These are phyloP conservation scores for Vachellia pachyceras DNA, from an alignment of 306 rosid genomes.

Conservation along the genomic window DNA sequence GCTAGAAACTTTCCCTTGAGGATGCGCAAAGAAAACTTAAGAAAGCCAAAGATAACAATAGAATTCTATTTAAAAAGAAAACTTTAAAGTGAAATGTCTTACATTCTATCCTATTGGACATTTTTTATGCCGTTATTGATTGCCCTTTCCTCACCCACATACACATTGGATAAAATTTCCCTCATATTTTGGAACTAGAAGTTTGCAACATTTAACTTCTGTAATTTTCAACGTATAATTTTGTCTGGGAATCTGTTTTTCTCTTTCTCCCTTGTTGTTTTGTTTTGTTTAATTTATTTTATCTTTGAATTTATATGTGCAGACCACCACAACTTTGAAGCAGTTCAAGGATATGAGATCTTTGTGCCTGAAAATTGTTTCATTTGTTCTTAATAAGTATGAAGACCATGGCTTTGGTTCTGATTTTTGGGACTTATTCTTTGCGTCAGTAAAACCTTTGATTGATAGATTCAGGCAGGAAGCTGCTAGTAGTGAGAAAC, in stretches of 20 bases:
- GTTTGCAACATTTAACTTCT: not conserved
- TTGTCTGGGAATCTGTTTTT: not conserved
- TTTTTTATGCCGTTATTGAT: not conserved
- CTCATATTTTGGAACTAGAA: not conserved
- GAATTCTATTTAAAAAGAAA: not conserved
- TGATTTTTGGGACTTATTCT: conserved; percentile 84
- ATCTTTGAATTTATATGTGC: conserved; percentile 40
- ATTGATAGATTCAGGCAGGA: conserved; percentile 78
- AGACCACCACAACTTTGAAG: conserved; percentile 57
- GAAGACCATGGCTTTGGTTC: conserved; percentile 72
- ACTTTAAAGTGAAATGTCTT: not conserved
- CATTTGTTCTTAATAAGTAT: conserved; percentile 67
- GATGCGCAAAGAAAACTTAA: not conserved
- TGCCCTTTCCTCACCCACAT: not conserved
- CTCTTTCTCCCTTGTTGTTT: not conserved
- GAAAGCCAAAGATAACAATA: not conserved
- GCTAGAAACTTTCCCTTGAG: not conserved
- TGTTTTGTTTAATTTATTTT: conserved; percentile 24
- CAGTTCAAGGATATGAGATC: conserved; percentile 93
- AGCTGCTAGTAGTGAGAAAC: conserved; percentile 89
- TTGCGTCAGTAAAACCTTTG: conserved; percentile 68
- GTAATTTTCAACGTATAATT: not conserved
- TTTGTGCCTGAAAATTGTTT: conserved; percentile 75
- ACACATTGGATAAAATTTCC: not conserved
- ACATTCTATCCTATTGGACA: not conserved